Evolutionary conservation across 495 filamentous ascomycete species (phyloP).

Genomic region (Tetracladium setigerum): DNA sequence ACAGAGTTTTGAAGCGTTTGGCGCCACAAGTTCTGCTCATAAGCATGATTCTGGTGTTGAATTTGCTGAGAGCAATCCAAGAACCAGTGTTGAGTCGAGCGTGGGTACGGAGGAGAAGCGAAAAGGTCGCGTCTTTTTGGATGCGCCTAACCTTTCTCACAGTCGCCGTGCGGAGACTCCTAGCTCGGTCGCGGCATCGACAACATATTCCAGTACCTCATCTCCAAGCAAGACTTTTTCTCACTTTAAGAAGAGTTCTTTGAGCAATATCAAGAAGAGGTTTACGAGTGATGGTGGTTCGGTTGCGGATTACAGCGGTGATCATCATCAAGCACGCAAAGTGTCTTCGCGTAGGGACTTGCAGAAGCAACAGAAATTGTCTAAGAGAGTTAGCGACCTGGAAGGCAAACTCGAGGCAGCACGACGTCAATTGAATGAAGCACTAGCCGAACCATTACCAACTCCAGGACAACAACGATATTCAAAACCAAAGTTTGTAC

Average conservation of each 20-base stretch:
- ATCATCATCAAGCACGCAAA: slow-evolving; percentile 29
- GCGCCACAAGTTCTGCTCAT: too few species aligned
- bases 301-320: too few species aligned
- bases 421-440: slow-evolving; percentile 47
- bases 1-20: too few species aligned
- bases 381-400: slow-evolving; percentile 58
- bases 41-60: slow-evolving; percentile 20
- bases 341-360: slow-evolving; percentile 54
- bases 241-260: slow-evolving; percentile 16
- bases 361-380: slow-evolving; percentile 51
- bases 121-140: slow-evolving; percentile 13
- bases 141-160: slow-evolving; percentile 2
- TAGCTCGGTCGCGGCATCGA: not conserved
- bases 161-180: slow-evolving; percentile 3
- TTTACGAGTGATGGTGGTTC: slow-evolving; percentile 3
- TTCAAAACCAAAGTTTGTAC: slow-evolving; percentile 43
- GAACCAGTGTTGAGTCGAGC: not conserved
- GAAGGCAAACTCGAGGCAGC: slow-evolving; percentile 53
- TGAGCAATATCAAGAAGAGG: slow-evolving; percentile 13
- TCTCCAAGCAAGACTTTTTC: slow-evolving; percentile 3
- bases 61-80: not conserved
- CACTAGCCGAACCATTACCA: slow-evolving; percentile 35
- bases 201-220: not conserved
- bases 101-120: slow-evolving; percentile 15
- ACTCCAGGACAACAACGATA: slow-evolving; percentile 26